Base-by-base conservation (phyloP, 345 rosid genomes). In the Arabidopsis arenosa region DNA sequence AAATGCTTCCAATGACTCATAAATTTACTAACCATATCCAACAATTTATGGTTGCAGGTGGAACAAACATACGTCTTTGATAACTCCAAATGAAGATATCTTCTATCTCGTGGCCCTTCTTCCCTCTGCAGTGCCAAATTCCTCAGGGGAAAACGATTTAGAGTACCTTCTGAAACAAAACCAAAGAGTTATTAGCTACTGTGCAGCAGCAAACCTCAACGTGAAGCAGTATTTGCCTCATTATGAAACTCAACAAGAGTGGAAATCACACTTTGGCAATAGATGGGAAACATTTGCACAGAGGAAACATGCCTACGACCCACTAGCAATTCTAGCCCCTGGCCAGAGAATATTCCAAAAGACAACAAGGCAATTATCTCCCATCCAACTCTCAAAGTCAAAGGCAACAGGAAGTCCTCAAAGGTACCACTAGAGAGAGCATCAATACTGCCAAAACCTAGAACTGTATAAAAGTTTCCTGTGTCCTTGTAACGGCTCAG, bases 221-320 rank as follows among this genome's bases (percentile, higher is more conserved):
- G 74, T 67, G 59, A 95, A 89, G 81, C 97, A 88, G 77, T 95
- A 95, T 79, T 83, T 95, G 79, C 89, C 97, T 7, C 91, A 88
- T 15, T 84, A 89, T 70, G 76, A 51, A 69, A 87, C 84, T 30
- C 86, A 79, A 68, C 79, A 87, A 75, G 97, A 90, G 77, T 92
- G 99, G 97, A 74, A 72, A 81, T 66, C 75, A 77, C 99, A 95
- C 76, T 92, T 86, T 55, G 97, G 99, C 21, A 71, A 79, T 28
- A 78, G 48, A 68, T 92, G 97, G 97, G 86, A 90, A 81, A 86
- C 75, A 56, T 86, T 92, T 66, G 76, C 81, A 35, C 76, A 73
- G 74, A 85, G 88, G 81, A 92, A 95, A 81, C 69, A 76, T 13
- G 68, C 79, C 28, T 95, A 92, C 73, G 99, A 95, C 72, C 97